phyloP scores from a whole-genome alignment of 805 yeast genomes.

The Zygosaccharomyces kombuchaensis region DNA sequence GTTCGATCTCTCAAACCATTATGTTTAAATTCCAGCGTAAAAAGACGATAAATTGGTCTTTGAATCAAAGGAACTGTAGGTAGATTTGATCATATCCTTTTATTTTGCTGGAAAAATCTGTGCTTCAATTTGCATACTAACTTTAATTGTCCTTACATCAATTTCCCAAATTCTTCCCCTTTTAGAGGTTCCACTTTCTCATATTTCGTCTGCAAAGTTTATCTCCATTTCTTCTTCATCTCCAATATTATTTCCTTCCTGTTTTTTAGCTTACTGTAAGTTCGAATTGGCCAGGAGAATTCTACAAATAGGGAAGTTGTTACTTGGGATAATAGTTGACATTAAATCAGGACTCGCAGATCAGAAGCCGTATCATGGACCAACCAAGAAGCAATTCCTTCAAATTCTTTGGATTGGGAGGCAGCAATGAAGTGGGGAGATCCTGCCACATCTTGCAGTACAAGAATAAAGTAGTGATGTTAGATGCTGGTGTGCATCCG shows the following conservation, averaged over 20 bases:
- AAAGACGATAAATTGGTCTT: background rate
- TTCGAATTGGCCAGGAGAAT: background rate
- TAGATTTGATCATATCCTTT: slow-evolving; percentile 2
- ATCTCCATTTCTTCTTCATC: background rate
- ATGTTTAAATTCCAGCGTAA: background rate
- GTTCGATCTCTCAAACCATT: background rate
- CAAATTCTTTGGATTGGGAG: slow-evolving; percentile 86
- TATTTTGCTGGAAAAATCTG: background rate
- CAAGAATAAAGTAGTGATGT: slow-evolving; percentile 91
- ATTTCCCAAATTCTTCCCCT: slow-evolving; percentile 17
- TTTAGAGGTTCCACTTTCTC: slow-evolving; percentile 11
- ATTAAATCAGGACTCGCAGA: background rate
- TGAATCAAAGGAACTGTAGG: slow-evolving; percentile 8
- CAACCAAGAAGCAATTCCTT: slow-evolving; percentile 34
- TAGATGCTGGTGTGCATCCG: slow-evolving; percentile 98
- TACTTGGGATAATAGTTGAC: slow-evolving; percentile 7
- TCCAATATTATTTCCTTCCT: background rate
- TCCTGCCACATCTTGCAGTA: slow-evolving; percentile 90
- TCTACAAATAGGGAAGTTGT: slow-evolving; percentile 11
- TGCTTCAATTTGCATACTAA: slow-evolving; percentile 9
- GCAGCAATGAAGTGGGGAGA: slow-evolving; percentile 97
- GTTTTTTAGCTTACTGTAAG: background rate
- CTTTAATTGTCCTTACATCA: slow-evolving; percentile 10
- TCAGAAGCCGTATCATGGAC: slow-evolving; percentile 3
- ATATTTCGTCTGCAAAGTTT: background rate